phyloP scores from a whole-genome alignment of 352 stramenopile genomes.

The Phytophthora pisi region DNA sequence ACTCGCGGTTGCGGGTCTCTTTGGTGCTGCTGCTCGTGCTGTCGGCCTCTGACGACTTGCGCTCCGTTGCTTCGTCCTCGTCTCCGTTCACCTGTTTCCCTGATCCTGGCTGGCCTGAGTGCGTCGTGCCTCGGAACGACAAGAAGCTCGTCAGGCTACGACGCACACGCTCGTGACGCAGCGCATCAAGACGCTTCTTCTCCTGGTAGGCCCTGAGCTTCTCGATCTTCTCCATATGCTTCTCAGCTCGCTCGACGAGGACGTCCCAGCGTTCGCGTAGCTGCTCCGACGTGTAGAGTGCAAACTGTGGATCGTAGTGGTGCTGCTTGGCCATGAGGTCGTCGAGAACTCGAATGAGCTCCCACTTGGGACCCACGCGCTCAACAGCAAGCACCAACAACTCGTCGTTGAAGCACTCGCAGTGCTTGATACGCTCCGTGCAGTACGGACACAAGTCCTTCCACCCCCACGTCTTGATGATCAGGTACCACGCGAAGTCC shows the following conservation, averaged over 20 bases:
- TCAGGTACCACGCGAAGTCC: slow-evolving; percentile 59
- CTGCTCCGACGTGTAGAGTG: slow-evolving; percentile 59
- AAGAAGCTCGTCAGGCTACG: slow-evolving; percentile 42
- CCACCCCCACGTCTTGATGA: slow-evolving; percentile 66
- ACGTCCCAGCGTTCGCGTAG: slow-evolving; percentile 62
- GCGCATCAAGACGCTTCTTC: slow-evolving; percentile 49
- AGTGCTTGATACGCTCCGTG: slow-evolving; percentile 64
- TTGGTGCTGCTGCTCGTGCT: slow-evolving; percentile 33
- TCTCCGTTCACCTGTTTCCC: slow-evolving; percentile 14
- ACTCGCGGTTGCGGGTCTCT: slow-evolving; percentile 8
- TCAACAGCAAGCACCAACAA: slow-evolving; percentile 64
- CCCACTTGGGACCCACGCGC: slow-evolving; percentile 66
- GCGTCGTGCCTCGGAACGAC: slow-evolving; percentile 28
- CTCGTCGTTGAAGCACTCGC: slow-evolving; percentile 78
- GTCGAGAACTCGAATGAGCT: slow-evolving; percentile 66
- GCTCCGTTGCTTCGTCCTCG: slow-evolving; percentile 10
- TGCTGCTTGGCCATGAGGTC: slow-evolving; percentile 47
- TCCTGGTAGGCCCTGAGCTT: slow-evolving; percentile 59
- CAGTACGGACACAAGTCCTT: slow-evolving; percentile 68
- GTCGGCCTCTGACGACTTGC: slow-evolving; percentile 22
- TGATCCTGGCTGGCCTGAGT: slow-evolving; percentile 12
- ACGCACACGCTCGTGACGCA: slow-evolving; percentile 42
- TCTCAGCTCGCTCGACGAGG: slow-evolving; percentile 53
- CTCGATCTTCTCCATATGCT: slow-evolving; percentile 65
- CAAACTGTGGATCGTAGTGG: slow-evolving; percentile 58